These are phyloP conservation scores for Solanum virginianum DNA, from an alignment of 257 asterid species.

Conservation along the genomic window DNA sequence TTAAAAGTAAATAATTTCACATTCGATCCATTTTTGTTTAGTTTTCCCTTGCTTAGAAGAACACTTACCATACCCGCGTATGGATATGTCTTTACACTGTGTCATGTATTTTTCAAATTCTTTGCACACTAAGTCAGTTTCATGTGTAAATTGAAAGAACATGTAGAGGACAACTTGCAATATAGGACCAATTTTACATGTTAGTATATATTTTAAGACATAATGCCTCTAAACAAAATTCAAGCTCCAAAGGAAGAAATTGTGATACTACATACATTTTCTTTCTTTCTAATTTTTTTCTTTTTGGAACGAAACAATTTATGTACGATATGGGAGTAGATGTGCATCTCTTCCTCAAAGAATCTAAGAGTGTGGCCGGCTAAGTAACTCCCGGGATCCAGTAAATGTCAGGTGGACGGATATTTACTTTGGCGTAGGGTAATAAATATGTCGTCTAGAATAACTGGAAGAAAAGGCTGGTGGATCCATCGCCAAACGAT, in stretches of 20 bases:
- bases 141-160: neutral
- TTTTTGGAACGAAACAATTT: neutral
- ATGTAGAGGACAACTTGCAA: neutral
- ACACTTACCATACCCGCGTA: no score
- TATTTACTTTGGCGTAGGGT: neutral
- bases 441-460: slow-evolving; percentile 7
- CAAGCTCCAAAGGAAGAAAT: neutral
- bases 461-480: slow-evolving; percentile 34
- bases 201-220: neutral
- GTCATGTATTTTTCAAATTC: no score
- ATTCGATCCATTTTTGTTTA: no score
- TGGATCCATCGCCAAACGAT: slow-evolving; percentile 43
- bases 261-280: neutral
- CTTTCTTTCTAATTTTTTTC: neutral
- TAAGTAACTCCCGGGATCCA: neutral
- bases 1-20: no score
- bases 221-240: neutral
- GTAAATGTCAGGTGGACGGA: neutral
- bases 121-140: neutral
- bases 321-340: neutral
- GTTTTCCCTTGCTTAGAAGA: no score
- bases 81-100: no score
- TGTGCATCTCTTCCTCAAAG: neutral
- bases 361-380: neutral
- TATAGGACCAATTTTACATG: neutral